Percentiles rank a stretch among this genome's conserved stretches.
phyloP scores from a whole-genome alignment of 352 stramenopile genomes.

The Globisporangium cederbergense region DNA sequence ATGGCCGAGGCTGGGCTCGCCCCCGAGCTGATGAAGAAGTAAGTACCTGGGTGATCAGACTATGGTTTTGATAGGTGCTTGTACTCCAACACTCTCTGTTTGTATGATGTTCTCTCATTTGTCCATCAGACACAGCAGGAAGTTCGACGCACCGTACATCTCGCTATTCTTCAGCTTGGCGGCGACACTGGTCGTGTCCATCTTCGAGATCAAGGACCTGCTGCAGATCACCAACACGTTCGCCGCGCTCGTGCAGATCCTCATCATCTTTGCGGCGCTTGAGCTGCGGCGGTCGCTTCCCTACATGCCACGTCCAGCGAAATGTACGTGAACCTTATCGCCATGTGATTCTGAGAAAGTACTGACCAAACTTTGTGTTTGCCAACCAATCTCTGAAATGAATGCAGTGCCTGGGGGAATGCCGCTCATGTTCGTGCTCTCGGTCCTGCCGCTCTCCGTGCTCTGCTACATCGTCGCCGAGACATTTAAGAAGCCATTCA shows the following conservation, averaged over 20 bases:
- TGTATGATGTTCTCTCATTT: conserved; percentile 9
- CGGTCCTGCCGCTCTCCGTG: conserved; percentile 18
- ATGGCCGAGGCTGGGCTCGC: conserved; percentile 72
- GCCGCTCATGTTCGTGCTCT: conserved; percentile 22
- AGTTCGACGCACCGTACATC: conserved; percentile 26
- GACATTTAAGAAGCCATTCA: conserved; percentile 14
- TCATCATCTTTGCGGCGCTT: conserved; percentile 85
- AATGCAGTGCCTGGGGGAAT: conserved; percentile 24
- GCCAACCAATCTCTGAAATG: neutral
- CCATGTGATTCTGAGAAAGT: no score
- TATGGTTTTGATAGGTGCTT: no score
- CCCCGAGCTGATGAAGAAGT: conserved; percentile 48
- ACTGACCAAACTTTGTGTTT: conserved; percentile 1
- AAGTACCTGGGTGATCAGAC: neutral
- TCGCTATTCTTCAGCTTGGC: conserved; percentile 27
- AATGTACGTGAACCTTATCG: conserved; percentile 10
- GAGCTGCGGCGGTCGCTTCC: conserved; percentile 64
- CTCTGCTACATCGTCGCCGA: conserved; percentile 21
- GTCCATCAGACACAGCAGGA: conserved; percentile 23
- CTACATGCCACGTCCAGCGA: conserved; percentile 51
- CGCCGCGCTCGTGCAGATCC: conserved; percentile 63
- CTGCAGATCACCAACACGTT: conserved; percentile 81
- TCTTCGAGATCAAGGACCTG: conserved; percentile 42
- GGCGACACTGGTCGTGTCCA: conserved; percentile 22
- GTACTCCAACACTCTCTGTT: neutral